Base-by-base conservation (phyloP, 306 rosid species). In the Quercus mongolica region DNA sequence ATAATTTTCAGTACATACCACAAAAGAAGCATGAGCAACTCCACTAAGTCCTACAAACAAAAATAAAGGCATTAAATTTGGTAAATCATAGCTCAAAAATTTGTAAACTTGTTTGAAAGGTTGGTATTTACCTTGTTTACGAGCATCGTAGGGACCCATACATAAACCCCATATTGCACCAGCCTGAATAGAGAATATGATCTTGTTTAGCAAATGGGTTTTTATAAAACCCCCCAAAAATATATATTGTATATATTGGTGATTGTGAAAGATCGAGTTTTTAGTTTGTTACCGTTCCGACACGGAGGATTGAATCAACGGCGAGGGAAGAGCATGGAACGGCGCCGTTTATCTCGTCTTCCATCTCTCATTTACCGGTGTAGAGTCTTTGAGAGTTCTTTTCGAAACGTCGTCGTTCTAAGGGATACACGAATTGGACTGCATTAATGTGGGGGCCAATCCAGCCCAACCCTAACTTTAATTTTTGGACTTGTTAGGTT, bases 151-250 rank as follows among this genome's bases (percentile, higher is more conserved):
- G 38, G 99, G 99, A 77, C 87, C 93, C 69, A 77, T 11, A 82
- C 98, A 93, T 56, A 91, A 59, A 7, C 98, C 99, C 97, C 98
- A 95, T 51, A 95, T 82, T 23, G 89, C 94, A 80, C 97, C 96
- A 1, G 97, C 98, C 99, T 95, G 94, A 90, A 82, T 25, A 25
- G 2, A 1, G 26, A 25, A 25, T 63, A 35, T 33, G 19, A 25
- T 26, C 20, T 44, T 30, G 56, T 5, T 38, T 18, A 49, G 54
- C 54, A 12, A 5, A n/a, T 33, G 58, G 19, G 41, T 33, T 70
- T 58, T 12, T 3, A 3, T 38, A 38, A 38, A 26, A 41, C 21
- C 23, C 28, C 21, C 0, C 49, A 1, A 23, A 23, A n/a, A 26
- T 17, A 18, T 28, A 21, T 56, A 7, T 21, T 30, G 13, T 15